Evolutionary conservation across 176 grass and related monocot genomes (phyloP), one percentile per base, ranked within the genome.

Genomic region (Coix lacrymajobi): DNA sequence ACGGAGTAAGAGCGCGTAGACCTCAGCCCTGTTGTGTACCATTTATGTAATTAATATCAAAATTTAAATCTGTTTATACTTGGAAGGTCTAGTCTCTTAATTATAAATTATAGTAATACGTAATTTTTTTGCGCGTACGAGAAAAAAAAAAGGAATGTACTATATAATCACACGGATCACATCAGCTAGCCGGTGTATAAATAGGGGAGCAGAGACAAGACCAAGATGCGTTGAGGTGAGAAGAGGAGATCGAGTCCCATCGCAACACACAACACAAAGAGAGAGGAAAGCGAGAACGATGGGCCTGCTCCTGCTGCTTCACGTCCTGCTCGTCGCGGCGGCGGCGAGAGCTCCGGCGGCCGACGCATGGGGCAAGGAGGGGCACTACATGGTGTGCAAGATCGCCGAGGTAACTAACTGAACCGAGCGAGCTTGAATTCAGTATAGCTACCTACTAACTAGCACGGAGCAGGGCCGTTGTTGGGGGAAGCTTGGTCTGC

Each of bases 361-460:
- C 0, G 45, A 83, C 3, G 89, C 84, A 6, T 94, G 92, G 92
- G 92, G 92, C 74, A 91, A 87, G 80, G 78, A 87, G 37, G 92
- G 89, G 0, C 92, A 94, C 80, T 92, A 89, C 87, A 94, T 94
- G 89, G 57, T 82, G 26, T 94, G 92, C 84, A 94, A 92, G 79
- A 85, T 94, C 74, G 89, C 92, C 34, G 87, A 94, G 64, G 92
- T 94, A 70, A 62, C 2, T 38, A 4, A 60, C 0, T 10, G 0
- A 15, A 4, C 24, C 19, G n/a, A n/a, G n/a, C n/a, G n/a, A 3
- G 20, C 52, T 28, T 3, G 34, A 69, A 25, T 24, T 24, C 10
- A 5, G 0, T 24, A n/a, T n/a, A n/a, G n/a, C n/a, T n/a, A n/a
- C n/a, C n/a, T n/a, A n/a, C 17, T 4, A 24, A 1, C 20, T 7